Evolutionary conservation across 2,329 filamentous ascomycete species (phyloP).

Genomic region (Talaromyces sp.): DNA sequence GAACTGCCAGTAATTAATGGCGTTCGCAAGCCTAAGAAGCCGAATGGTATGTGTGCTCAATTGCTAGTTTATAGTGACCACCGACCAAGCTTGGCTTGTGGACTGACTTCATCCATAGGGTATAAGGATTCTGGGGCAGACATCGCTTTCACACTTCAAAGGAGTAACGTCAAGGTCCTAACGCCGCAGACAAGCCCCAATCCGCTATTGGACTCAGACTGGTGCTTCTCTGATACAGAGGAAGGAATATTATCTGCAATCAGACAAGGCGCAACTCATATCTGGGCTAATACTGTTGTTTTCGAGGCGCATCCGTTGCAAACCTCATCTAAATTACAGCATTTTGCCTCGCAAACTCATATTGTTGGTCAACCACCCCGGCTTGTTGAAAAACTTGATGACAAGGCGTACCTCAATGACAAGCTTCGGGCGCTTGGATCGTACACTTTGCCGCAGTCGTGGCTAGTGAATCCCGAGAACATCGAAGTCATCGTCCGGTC

Average conservation of each 20-base stretch:
- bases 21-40: not conserved
- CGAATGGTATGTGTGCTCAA: not conserved
- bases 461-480: not conserved
- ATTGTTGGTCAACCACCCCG: not conserved
- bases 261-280: conserved; percentile 41
- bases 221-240: conserved; percentile 47
- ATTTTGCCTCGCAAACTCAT: conserved; percentile 16
- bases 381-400: not conserved
- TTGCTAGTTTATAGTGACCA: not conserved
- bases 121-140: not conserved
- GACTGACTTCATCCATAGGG: not conserved
- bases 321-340: conserved; percentile 32
- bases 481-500: not conserved
- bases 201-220: conserved; percentile 31
- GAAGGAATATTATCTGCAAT: conserved; percentile 42
- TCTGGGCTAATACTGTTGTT: conserved; percentile 53
- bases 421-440: not conserved
- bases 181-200: conserved; percentile 30
- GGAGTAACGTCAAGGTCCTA: not conserved
- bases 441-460: not conserved
- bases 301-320: conserved; percentile 51
- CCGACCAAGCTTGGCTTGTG: not conserved
- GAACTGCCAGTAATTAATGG: not conserved
- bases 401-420: not conserved
- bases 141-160: not conserved